Evolutionary conservation across 2,329 filamentous ascomycete species (phyloP).

Genomic region (Basipetospora sp.): DNA sequence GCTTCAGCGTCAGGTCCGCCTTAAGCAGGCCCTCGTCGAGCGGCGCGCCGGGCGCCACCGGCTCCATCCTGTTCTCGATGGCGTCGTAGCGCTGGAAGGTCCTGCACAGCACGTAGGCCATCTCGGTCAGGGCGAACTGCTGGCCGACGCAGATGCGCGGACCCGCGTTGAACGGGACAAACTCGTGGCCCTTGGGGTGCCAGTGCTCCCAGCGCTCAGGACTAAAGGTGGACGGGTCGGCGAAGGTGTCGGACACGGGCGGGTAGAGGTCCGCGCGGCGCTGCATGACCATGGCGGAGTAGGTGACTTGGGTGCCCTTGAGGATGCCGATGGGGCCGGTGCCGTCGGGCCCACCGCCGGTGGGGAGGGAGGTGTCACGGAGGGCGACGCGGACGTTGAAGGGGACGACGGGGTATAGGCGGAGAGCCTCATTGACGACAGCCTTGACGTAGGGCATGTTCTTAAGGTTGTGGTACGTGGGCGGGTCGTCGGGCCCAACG

Average conservation of each 20-base stretch:
- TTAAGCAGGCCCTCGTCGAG: conserved; percentile 30
- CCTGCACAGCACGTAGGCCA: conserved; percentile 56
- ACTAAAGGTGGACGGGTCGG: conserved; percentile 36
- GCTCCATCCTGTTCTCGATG: conserved; percentile 42
- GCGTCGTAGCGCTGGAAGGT: conserved; percentile 57
- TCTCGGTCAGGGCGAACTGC: conserved; percentile 69
- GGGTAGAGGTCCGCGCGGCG: conserved; percentile 50
- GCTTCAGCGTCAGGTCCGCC: conserved; percentile 45
- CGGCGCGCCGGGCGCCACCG: no score
- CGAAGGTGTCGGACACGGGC: conserved; percentile 27
- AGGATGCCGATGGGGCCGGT: conserved; percentile 47
- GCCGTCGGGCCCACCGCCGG: conserved; percentile 52
- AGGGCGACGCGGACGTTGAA: conserved; percentile 64
- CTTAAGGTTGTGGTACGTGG: conserved; percentile 71
- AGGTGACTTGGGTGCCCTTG: conserved; percentile 51
- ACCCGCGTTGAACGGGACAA: conserved; percentile 62
- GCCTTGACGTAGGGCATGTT: conserved; percentile 69
- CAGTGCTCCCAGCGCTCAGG: conserved; percentile 54
- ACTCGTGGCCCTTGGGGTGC: conserved; percentile 54
- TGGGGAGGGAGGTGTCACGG: conserved; percentile 59
- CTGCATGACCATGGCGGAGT: conserved; percentile 60
- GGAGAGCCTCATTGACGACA: conserved; percentile 61
- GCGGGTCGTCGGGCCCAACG: conserved; percentile 47
- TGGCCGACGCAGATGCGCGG: conserved; percentile 64
- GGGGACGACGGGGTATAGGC: conserved; percentile 64